Evolutionary conservation across 768 basidiomycete species (phyloP).

Genomic region (Tylopilus balloui): DNA sequence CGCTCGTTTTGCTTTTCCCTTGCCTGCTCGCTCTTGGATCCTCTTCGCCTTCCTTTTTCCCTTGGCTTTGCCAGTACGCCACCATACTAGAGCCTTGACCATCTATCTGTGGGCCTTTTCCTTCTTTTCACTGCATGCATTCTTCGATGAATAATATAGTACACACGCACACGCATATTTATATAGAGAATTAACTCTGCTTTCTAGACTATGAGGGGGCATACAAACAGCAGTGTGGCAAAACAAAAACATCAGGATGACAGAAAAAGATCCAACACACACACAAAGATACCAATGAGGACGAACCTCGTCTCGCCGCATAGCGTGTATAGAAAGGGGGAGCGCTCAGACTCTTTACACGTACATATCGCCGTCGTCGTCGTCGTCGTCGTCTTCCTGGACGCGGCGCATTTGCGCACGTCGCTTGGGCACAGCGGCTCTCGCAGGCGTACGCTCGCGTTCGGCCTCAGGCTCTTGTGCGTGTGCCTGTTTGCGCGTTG

Average conservation of each 20-base stretch:
- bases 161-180: too few relatives aligned
- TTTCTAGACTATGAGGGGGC: not conserved
- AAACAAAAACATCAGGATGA: not conserved
- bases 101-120: constrained; percentile 11
- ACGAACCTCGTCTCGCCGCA: not conserved
- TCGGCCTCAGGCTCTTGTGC: constrained; percentile 19
- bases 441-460: not conserved
- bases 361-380: constrained; percentile 3
- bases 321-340: too few relatives aligned
- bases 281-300: too few relatives aligned
- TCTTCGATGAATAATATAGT: not conserved
- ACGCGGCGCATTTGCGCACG: constrained; percentile 2
- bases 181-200: not conserved
- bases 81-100: too few relatives aligned
- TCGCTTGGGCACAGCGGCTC: constrained; percentile 3
- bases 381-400: not conserved
- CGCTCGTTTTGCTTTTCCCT: not conserved
- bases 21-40: not conserved
- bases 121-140: not conserved
- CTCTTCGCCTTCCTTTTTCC: not conserved
- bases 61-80: too few relatives aligned
- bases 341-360: not conserved
- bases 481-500: constrained; percentile 29
- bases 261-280: too few relatives aligned
- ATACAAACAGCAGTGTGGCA: not conserved